Evolutionary conservation across 2,329 filamentous ascomycete species (phyloP).

Genomic region (Cordyceps tenuipes): DNA sequence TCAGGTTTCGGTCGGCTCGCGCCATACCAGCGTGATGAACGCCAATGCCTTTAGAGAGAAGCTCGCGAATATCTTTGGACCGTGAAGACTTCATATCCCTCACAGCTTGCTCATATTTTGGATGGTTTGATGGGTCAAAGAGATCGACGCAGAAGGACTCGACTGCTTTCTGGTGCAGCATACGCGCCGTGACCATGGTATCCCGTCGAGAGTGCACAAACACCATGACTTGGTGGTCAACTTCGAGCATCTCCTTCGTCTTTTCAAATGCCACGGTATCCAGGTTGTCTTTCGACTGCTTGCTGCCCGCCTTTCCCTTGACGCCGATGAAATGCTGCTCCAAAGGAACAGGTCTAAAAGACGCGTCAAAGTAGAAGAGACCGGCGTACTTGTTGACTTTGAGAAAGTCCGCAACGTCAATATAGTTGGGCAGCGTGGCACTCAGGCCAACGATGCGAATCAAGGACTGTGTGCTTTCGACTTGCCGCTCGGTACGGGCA

Average conservation of each 20-base stretch:
- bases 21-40: constrained; percentile 97
- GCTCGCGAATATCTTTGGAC: constrained; percentile 78
- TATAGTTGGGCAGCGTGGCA: constrained; percentile 90
- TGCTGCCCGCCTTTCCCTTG: constrained; percentile 78
- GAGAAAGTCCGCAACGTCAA: constrained; percentile 94
- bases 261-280: constrained; percentile 88
- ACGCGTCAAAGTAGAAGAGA: constrained; percentile 93
- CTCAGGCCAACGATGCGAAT: constrained; percentile 95
- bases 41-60: constrained; percentile 84
- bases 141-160: constrained; percentile 74
- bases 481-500: constrained; percentile 87
- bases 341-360: constrained; percentile 89
- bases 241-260: constrained; percentile 82
- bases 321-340: constrained; percentile 97
- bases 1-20: constrained; percentile 86
- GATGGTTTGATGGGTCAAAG: constrained; percentile 72
- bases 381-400: constrained; percentile 91
- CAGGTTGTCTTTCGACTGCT: constrained; percentile 78
- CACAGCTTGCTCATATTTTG: constrained; percentile 69
- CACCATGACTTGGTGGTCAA: constrained; percentile 97
- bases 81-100: constrained; percentile 80
- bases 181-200: constrained; percentile 79
- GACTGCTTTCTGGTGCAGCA: constrained; percentile 75
- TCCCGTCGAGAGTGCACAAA: constrained; percentile 97
- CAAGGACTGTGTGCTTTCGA: constrained; percentile 94